Conservation (phyloP, 129 eudicot species). For the Flaveria robusta region DNA sequence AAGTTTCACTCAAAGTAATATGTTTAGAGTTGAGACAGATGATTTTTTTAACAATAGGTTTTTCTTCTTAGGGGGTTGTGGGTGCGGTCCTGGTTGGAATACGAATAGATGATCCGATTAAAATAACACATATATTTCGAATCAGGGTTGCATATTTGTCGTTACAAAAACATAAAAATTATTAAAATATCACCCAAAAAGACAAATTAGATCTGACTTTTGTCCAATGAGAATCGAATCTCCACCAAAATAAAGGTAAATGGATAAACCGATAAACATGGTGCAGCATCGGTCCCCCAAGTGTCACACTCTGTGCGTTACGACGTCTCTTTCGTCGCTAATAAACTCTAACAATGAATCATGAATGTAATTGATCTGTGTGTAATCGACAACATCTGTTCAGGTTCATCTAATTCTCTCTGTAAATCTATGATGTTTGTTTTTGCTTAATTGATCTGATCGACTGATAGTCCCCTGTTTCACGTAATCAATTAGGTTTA, state of each 20-base stretch:
- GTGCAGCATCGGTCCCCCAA: not conserved
- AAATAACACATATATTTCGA: too few relatives aligned
- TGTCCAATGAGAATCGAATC: not conserved
- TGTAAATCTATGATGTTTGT: not conserved
- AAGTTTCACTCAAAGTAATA: too few relatives aligned
- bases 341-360: not conserved
- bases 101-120: too few relatives aligned
- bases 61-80: too few relatives aligned
- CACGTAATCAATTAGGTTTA: not conserved
- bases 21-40: too few relatives aligned
- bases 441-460: not conserved
- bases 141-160: too few relatives aligned
- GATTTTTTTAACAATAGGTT: too few relatives aligned
- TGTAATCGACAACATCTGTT: not conserved
- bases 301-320: not conserved
- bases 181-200: too few relatives aligned
- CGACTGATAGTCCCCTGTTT: not conserved
- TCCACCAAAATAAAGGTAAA: not conserved
- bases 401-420: not conserved
- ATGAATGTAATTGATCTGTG: too few relatives aligned
- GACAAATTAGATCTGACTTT: too few relatives aligned
- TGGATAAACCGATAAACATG: constrained; percentile 8
- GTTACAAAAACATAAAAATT: too few relatives aligned
- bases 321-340: not conserved
- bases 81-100: too few relatives aligned